Base-by-base conservation (phyloP, 768 basidiomycete species). In the Russula ochroleuca region DNA sequence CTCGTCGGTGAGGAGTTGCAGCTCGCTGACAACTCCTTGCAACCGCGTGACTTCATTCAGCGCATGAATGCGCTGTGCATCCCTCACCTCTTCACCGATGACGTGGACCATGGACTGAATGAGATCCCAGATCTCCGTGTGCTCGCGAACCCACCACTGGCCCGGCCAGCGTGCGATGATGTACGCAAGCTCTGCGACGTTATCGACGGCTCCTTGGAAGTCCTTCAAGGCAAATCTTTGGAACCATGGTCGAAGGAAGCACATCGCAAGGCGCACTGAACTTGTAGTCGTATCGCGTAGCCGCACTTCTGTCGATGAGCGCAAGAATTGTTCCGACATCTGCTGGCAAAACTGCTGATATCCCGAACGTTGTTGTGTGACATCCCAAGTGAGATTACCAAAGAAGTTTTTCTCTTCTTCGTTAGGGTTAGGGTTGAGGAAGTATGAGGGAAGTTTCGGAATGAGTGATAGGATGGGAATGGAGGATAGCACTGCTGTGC, bases 301-400 rank as follows among this genome's bases (percentile, higher is more conserved):
- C 33, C 83, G 83, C 50, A 77, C 76, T 59, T 88, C 85, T 35
- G 78, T 68, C 1, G 84, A 75, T 61, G 83, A 77, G 49, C 75
- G 79, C 53, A 84, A 73, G 75, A 89, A 91, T 35, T 79, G 78
- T 52, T 80, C 81, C 4, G 86, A 82, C 79, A 86, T 84, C 21
- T 83, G 82, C 69, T 83, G 82, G 74, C 88, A 90, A 73, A 91
- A 91, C 62, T 82, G 80, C 47, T 83, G 83, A 74, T 82, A 91
- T 71, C 77, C 84, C 19, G 80, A 75, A 70, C 85, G 87, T 71
- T 80, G 81, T 47, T 78, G 78, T 11, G 79, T 76, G 66, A 82
- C 84, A 64, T 86, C 81, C 87, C 87, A 80, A 21, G 77, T 71
- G 28, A 81, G 67, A 28, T 67, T 59, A n/a, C 76, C 72, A 69